Evolutionary conservation across 805 yeast genomes (phyloP).

Genomic region (Hanseniaspora thailandica): DNA sequence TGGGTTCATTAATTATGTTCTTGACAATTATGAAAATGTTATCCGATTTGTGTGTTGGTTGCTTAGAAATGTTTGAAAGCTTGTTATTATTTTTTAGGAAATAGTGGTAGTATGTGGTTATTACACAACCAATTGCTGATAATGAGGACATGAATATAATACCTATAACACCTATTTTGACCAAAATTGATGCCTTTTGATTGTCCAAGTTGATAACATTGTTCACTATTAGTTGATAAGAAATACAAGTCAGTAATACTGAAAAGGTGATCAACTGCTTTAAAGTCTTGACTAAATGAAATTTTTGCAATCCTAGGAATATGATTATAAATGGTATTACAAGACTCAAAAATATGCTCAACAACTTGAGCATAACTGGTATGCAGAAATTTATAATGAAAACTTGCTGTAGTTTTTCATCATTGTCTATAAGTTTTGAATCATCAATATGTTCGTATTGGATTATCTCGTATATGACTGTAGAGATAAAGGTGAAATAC

Average conservation of each 20-base stretch:
- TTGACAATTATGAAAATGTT: not conserved
- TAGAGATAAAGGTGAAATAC: conserved; percentile 4
- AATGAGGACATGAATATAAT: conserved; percentile 10
- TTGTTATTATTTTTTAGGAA: conserved; percentile 1
- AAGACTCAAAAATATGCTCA: conserved; percentile 2
- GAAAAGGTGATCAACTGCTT: not conserved
- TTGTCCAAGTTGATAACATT: conserved; percentile 1
- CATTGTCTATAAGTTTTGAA: not conserved
- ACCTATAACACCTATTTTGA: conserved; percentile 5
- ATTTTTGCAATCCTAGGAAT: conserved; percentile 1
- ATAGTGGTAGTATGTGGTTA: conserved; percentile 10
- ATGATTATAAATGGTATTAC: conserved; percentile 6
- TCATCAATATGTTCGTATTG: conserved; percentile 8
- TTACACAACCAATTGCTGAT: conserved; percentile 13
- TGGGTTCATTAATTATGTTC: not conserved
- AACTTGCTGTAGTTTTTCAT: not conserved
- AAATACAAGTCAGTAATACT: not conserved
- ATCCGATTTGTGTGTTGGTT: not conserved
- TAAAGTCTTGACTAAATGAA: not conserved
- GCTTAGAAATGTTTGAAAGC: not conserved
- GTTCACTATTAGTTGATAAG: conserved; percentile 5
- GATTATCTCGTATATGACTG: conserved; percentile 8
- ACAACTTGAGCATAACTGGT: not conserved
- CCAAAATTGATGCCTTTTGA: conserved; percentile 1
- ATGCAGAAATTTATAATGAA: not conserved